Base-by-base conservation (phyloP, 1,284 basidiomycete genomes). In the Ustilago cynodontis region DNA sequence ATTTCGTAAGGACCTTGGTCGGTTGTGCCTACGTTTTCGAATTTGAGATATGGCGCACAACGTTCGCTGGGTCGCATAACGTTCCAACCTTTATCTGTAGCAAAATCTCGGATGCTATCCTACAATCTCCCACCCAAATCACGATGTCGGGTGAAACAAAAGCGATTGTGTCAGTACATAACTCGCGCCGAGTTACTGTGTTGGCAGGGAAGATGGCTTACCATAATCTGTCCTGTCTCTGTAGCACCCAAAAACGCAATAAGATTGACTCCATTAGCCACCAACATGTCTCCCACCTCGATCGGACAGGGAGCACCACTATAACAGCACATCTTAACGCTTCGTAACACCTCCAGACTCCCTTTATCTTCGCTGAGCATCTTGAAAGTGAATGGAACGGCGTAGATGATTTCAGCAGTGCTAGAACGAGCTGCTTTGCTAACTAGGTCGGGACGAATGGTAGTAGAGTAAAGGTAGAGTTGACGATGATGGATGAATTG, bases 41-140 rank as follows among this genome's bases (percentile, higher is more conserved):
- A 73, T 24, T 60, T 59, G 59, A 73, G 62, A 28, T 64, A 72
- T 3, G 71, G 64, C 1, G 49, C 59, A 10, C 51, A 43, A 10
- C 65, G 59, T 5, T 51, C 14, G 13, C 78, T 84, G 14, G 85
- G 85, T 37, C 88, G 85, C 31, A 90, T 82, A 87, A 89, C 91
- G 77, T 90, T 90, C 91, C 91, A 91, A 26, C 82, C 88, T 77
- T 90, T 90, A 87, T 92, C 91, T 5, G 71, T 86, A 2, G 82
- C 84, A 69, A 89, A 90, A 63, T 90, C 87, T 11, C 90, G 87
- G 35, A 86, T 84, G 14, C 89, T 89, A 80, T 72, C 65, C 20
- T 43, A 16, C 5, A 33, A 11, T 5, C 11, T 6, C 31, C 31
- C 6, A 33, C 5, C 11, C 31, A 11, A 33, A 33, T n/a, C n/a